Percentiles rank a stretch among this genome's conserved stretches.
These are phyloP conservation scores for Pelargonium australe DNA, from an alignment of 441 rosid genomes.

Conservation along the genomic window DNA sequence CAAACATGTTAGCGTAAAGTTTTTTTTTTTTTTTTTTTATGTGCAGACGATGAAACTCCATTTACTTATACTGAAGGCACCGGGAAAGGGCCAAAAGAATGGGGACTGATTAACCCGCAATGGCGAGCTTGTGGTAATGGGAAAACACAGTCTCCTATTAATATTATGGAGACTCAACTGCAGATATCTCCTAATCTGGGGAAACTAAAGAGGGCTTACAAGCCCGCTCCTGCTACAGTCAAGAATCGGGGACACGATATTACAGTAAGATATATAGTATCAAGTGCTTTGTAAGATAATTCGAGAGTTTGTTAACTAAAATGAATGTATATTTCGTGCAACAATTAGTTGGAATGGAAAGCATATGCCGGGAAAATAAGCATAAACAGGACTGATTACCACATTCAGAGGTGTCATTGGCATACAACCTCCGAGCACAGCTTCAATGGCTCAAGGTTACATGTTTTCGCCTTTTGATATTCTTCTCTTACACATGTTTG, in stretches of 20 bases:
- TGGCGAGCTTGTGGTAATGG: slow-evolving; percentile 50
- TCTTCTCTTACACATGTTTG: neutral
- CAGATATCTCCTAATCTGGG: slow-evolving; percentile 23
- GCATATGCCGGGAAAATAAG: slow-evolving; percentile 52
- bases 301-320: neutral
- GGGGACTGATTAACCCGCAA: slow-evolving; percentile 29
- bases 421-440: slow-evolving; percentile 66
- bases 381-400: slow-evolving; percentile 35
- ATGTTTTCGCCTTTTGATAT: neutral
- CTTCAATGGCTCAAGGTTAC: slow-evolving; percentile 39
- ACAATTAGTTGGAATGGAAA: slow-evolving; percentile 47
- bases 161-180: slow-evolving; percentile 29
- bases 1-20: too few relatives aligned
- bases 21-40: neutral
- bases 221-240: slow-evolving; percentile 42
- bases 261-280: slow-evolving; percentile 22
- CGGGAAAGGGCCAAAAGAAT: slow-evolving; percentile 32
- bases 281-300: too few relatives aligned
- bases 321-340: neutral
- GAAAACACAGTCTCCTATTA: slow-evolving; percentile 57
- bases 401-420: slow-evolving; percentile 49
- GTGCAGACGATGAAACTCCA: slow-evolving; percentile 30
- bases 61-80: slow-evolving; percentile 33
- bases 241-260: slow-evolving; percentile 52
- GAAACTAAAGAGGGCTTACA: slow-evolving; percentile 31